Base-by-base conservation (phyloP, 257 asterid genomes). In the Cinchona pubescens region DNA sequence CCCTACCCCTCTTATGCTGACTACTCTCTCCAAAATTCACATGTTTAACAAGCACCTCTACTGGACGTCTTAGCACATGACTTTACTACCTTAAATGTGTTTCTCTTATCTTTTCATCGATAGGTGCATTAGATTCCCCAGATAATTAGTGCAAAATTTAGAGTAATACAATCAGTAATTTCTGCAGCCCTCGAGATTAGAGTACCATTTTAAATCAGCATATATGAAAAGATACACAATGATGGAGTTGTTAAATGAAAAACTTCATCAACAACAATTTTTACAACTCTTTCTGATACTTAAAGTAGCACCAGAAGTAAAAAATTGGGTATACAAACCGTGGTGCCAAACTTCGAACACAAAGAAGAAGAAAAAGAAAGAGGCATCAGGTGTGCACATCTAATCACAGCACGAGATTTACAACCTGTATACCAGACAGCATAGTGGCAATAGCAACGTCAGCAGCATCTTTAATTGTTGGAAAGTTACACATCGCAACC, bases 401-500 rank as follows among this genome's bases (percentile, higher is more conserved):
- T n/a, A n/a, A n/a, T 12, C 27, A 80, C 53, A 75, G 77, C 32
- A 69, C 25, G 64, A 67, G 64, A 59, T 73, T 56, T 45, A 77
- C 79, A 16, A 93, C 99, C 97, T 95, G 99, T 82, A 95, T 85
- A 43, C 98, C 99, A 71, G 96, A 86, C 82, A 83, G 81, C 99
- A 95, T 95, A 72, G 97, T 88, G 63, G 88, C 93, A 80, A 92
- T 95, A 73, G 99, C 98, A 81, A 95, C 99, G 82, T 92, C 98
- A 9, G 98, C 99, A 72, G 98, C 99, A 85, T 92, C 98, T 85
- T 92, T 95, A 69, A 95, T 76, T 51, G 96, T 89, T 25, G 99
- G 97, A 66, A 95, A 95, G 91, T 92, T 92, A 55, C 99, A 95
- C 96, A 92, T 88, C 35, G 98, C 99, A 61, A 92, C 99, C 99